These are phyloP conservation scores for Clonostachys solani DNA, from an alignment of 2,329 filamentous ascomycete species.

Conservation along the genomic window DNA sequence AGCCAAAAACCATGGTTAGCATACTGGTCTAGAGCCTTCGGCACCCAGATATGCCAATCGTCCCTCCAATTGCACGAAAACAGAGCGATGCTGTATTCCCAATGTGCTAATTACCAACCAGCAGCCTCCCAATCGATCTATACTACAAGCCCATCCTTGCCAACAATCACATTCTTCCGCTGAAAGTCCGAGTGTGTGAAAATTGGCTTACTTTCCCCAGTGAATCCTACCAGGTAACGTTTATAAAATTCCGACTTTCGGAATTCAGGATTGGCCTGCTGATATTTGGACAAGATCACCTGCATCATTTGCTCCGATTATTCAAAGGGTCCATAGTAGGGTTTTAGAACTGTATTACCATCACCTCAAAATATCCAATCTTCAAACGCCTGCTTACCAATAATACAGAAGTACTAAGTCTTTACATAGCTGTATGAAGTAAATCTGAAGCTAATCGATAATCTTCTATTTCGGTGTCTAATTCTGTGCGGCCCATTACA, in stretches of 20 bases:
- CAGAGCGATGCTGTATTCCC: constrained; percentile 12
- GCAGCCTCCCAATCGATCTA: constrained; percentile 14
- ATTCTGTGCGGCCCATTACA: too few species aligned
- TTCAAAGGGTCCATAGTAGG: too few species aligned
- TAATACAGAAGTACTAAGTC: not conserved
- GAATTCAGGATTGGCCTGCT: too few species aligned
- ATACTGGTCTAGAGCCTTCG: constrained; percentile 9
- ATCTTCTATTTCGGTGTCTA: too few species aligned
- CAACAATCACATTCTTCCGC: constrained; percentile 11
- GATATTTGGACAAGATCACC: too few species aligned
- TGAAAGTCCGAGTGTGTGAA: constrained; percentile 14
- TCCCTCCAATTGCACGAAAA: constrained; percentile 9
- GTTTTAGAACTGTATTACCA: too few species aligned
- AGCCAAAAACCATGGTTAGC: constrained; percentile 11
- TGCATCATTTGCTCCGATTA: too few species aligned
- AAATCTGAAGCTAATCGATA: not conserved
- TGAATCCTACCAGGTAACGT: too few species aligned
- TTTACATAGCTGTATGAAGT: not conserved
- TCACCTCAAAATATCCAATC: not conserved
- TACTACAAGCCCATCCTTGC: constrained; percentile 5
- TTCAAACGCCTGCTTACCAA: not conserved
- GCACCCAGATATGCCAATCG: constrained; percentile 12
- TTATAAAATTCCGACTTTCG: too few species aligned
- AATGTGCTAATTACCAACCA: constrained; percentile 13
- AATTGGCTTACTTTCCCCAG: too few species aligned